These are phyloP conservation scores for Artemisia annua DNA, from an alignment of 129 eudicot species.

Conservation along the genomic window DNA sequence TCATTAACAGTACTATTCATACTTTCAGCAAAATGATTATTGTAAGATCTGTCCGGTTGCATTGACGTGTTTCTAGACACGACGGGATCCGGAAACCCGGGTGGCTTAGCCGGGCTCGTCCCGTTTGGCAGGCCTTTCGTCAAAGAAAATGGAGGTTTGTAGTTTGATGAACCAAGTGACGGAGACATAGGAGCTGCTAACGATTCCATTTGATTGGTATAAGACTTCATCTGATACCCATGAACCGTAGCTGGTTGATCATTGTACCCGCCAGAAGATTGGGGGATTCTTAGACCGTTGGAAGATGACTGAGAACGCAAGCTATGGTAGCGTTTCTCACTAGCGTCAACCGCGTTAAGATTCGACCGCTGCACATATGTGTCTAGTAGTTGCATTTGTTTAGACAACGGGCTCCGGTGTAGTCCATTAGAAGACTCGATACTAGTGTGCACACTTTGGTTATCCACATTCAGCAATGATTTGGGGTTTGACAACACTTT, in stretches of 20 bases:
- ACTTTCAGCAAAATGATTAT: conserved; percentile 41
- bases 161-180: conserved; percentile 43
- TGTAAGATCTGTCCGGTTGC: conserved; percentile 53
- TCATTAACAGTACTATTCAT: conserved; percentile 29
- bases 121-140: conserved; percentile 54
- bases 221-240: conserved; percentile 68
- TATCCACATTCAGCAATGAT: conserved; percentile 48
- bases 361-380: conserved; percentile 48
- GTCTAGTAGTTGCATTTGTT: conserved; percentile 56
- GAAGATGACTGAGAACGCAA: conserved; percentile 75
- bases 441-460: conserved; percentile 32
- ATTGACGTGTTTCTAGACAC: conserved; percentile 66
- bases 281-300: conserved; percentile 39
- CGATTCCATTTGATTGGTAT: conserved; percentile 54
- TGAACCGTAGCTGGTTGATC: conserved; percentile 92
- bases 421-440: conserved; percentile 48
- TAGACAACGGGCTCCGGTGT: conserved; percentile 48
- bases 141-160: conserved; percentile 49
- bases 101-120: conserved; percentile 55
- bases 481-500: conserved; percentile 48
- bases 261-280: conserved; percentile 36
- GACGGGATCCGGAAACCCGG: conserved; percentile 75
- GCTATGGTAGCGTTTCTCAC: conserved; percentile 87
- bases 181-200: conserved; percentile 46
- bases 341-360: conserved; percentile 44